Conservation (phyloP, 805 yeast genomes). For the Saturnispora hagleri region DNA sequence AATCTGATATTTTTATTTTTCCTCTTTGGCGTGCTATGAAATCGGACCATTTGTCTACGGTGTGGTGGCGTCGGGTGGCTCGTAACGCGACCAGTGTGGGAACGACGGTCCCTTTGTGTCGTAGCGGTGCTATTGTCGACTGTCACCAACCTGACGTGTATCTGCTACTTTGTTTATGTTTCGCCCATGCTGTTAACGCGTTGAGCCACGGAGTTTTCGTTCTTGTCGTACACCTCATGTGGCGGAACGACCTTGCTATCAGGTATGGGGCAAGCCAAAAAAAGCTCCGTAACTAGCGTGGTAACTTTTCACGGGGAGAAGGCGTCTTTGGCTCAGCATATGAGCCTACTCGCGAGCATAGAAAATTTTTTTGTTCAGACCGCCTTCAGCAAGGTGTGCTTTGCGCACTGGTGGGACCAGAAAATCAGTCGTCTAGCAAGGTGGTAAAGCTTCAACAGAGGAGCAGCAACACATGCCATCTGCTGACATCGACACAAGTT, state of each 20-base stretch:
- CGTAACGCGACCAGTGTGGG: background rate
- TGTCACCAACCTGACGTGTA: background rate
- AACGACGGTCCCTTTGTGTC: background rate
- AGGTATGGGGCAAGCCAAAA: background rate
- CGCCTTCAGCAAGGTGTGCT: background rate
- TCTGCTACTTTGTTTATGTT: background rate
- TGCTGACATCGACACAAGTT: background rate
- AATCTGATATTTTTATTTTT: background rate
- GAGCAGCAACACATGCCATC: background rate
- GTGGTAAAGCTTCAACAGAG: background rate
- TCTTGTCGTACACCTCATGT: background rate
- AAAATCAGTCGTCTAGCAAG: background rate
- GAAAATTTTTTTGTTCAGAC: too few relatives aligned
- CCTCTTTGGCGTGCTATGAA: background rate
- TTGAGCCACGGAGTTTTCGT: background rate
- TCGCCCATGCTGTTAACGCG: background rate
- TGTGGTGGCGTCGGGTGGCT: background rate
- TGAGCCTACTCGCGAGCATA: too few relatives aligned
- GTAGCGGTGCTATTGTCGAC: background rate
- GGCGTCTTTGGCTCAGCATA: too few relatives aligned
- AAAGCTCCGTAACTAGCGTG: background rate
- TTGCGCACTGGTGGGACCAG: too few relatives aligned
- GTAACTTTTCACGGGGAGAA: background rate
- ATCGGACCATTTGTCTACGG: background rate
- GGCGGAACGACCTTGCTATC: background rate